Conservation (phyloP, 768 basidiomycete species). For the Obba rivulosa region DNA sequence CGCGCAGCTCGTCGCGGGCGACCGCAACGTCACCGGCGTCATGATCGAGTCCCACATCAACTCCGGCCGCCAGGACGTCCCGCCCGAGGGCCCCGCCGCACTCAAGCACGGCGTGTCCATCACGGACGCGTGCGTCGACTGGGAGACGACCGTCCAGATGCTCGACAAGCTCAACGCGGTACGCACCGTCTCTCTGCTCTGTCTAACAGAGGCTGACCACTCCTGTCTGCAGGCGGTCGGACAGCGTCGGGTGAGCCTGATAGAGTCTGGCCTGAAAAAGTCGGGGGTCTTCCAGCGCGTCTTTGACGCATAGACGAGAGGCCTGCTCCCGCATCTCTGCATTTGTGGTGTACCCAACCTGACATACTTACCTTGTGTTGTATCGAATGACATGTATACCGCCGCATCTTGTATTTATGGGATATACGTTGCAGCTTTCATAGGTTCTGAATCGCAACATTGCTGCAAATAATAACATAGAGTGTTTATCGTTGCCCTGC, state of each 20-base stretch:
- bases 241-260: constrained; percentile 36
- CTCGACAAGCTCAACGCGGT: constrained; percentile 64
- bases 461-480: no score
- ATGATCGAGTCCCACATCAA: constrained; percentile 98
- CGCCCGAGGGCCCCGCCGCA: constrained; percentile 52
- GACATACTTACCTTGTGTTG: no score
- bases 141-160: constrained; percentile 74
- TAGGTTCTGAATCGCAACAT: no score
- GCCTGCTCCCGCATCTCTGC: not conserved
- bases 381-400: no score
- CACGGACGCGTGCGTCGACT: constrained; percentile 90
- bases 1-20: constrained; percentile 67
- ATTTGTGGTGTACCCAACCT: not conserved
- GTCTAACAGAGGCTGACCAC: not conserved
- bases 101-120: constrained; percentile 83
- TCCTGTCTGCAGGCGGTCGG: constrained; percentile 34
- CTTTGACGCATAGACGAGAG: constrained; percentile 2
- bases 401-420: no score
- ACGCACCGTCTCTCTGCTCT: constrained; percentile 4
- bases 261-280: constrained; percentile 34
- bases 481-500: no score
- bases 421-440: no score
- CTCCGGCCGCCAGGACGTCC: constrained; percentile 87
- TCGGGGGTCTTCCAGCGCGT: constrained; percentile 21
- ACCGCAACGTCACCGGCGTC: constrained; percentile 79